Percentiles rank a stretch among this genome's conserved stretches.
Evolutionary conservation across 2,329 filamentous ascomycete species (phyloP).

Genomic region (Lojkania enalia): DNA sequence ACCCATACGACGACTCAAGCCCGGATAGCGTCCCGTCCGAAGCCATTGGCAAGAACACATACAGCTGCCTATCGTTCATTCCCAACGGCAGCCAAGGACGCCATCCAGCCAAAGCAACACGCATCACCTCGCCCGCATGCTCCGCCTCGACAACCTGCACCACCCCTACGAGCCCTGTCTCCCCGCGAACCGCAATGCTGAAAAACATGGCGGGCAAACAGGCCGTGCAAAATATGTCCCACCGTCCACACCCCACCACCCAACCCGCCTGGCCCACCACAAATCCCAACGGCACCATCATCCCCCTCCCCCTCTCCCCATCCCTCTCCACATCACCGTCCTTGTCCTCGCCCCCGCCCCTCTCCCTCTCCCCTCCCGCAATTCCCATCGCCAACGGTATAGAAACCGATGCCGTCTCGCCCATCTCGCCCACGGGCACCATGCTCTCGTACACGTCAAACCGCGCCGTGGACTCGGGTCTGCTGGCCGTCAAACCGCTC

Average conservation of each 20-base stretch:
- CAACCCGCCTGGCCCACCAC: too few relatives aligned
- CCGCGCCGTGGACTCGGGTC: conserved; percentile 29
- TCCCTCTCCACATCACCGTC: neutral
- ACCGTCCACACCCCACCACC: too few relatives aligned
- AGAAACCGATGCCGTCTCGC: conserved; percentile 25
- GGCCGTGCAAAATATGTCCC: conserved; percentile 13
- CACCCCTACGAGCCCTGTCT: conserved; percentile 22
- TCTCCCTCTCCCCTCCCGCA: conserved; percentile 3
- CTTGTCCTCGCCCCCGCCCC: neutral
- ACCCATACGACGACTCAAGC: neutral
- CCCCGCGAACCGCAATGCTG: conserved; percentile 33
- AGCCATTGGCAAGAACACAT: neutral
- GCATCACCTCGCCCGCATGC: conserved; percentile 5
- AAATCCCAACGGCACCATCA: neutral
- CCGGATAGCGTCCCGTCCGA: conserved; percentile 6
- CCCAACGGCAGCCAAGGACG: neutral
- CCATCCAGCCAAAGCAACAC: neutral
- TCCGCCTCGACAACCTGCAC: conserved; percentile 15
- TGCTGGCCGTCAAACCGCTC: conserved; percentile 35
- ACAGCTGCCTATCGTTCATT: too few relatives aligned
- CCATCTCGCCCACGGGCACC: conserved; percentile 31
- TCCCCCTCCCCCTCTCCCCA: conserved; percentile 1
- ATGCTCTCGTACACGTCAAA: conserved; percentile 37
- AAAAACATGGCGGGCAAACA: conserved; percentile 26
- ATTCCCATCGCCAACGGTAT: conserved; percentile 38